phyloP scores from a whole-genome alignment of 2,329 filamentous ascomycete species.

The Talaromyces sp. region DNA sequence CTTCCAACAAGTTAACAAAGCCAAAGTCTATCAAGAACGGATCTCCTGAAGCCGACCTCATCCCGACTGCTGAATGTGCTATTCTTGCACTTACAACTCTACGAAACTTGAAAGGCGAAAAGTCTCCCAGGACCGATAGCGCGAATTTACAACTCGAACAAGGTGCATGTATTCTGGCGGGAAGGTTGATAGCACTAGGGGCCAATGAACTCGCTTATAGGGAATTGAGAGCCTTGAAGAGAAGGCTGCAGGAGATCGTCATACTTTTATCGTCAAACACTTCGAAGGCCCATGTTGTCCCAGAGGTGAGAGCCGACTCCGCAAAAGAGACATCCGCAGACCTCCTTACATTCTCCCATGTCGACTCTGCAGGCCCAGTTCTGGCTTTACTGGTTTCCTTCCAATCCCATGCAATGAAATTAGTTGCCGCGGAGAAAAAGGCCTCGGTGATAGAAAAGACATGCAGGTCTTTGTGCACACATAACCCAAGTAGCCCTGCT shows the following conservation, averaged over 20 bases:
- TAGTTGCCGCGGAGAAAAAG: constrained; percentile 35
- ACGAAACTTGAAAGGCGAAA: constrained; percentile 33
- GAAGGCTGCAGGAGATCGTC: constrained; percentile 33
- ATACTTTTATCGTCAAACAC: constrained; percentile 11
- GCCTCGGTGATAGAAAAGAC: constrained; percentile 32
- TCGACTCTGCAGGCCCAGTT: constrained; percentile 27
- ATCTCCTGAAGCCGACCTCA: constrained; percentile 26
- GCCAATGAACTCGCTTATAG: constrained; percentile 40
- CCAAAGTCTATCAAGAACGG: constrained; percentile 8
- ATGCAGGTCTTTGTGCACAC: constrained; percentile 30
- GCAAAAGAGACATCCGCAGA: constrained; percentile 39
- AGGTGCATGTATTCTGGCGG: constrained; percentile 41
- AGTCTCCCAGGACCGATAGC: constrained; percentile 22
- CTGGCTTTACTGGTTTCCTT: constrained; percentile 37
- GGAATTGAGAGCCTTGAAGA: constrained; percentile 40
- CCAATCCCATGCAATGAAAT: constrained; percentile 40
- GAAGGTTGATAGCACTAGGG: constrained; percentile 40
- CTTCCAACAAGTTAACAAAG: constrained; percentile 14
- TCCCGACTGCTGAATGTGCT: constrained; percentile 39
- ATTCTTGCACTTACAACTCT: constrained; percentile 39
- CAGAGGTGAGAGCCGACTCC: constrained; percentile 22
- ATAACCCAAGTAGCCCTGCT: constrained; percentile 37
- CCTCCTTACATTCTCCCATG: constrained; percentile 34
- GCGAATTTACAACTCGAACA: constrained; percentile 42
- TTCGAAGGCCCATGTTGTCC: constrained; percentile 20